Percentiles rank a stretch among this genome's conserved stretches.
These are phyloP conservation scores for Medakamo hakoo DNA, from an alignment of 139 green algal species.

Conservation along the genomic window DNA sequence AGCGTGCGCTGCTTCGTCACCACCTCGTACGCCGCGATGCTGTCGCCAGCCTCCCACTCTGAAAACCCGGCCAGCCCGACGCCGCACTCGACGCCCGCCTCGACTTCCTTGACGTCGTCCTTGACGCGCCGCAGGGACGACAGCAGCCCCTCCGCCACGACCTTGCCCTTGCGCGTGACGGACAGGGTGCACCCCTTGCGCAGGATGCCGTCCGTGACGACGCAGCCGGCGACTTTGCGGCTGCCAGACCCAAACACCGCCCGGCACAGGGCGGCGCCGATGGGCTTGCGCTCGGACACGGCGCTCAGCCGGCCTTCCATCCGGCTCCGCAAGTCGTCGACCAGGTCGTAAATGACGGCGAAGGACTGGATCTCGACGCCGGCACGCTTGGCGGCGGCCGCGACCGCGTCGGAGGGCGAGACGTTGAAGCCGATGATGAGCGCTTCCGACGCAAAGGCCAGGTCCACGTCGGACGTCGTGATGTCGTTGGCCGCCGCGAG, in stretches of 20 bases:
- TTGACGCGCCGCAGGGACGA: slow-evolving; percentile 72
- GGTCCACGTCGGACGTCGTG: slow-evolving; percentile 70
- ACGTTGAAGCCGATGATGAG: slow-evolving; percentile 77
- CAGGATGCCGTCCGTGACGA: slow-evolving; percentile 54
- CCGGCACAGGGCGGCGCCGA: slow-evolving; percentile 59
- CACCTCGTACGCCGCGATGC: slow-evolving; percentile 26
- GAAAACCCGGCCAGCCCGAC: slow-evolving; percentile 45
- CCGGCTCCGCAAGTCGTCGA: slow-evolving; percentile 82
- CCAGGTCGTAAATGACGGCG: slow-evolving; percentile 90
- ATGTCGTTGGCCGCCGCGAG: slow-evolving; percentile 68
- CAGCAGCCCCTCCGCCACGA: slow-evolving; percentile 59
- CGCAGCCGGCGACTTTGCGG: slow-evolving; percentile 61
- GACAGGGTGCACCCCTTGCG: slow-evolving; percentile 15
- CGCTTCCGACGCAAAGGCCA: slow-evolving; percentile 58
- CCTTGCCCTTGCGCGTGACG: slow-evolving; percentile 41
- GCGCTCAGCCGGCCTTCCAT: slow-evolving; percentile 88
- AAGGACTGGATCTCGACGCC: slow-evolving; percentile 50
- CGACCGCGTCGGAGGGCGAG: slow-evolving; percentile 39
- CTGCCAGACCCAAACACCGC: slow-evolving; percentile 72
- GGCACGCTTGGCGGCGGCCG: slow-evolving; percentile 50
- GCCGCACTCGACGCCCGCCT: slow-evolving; percentile 63
- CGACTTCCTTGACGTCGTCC: slow-evolving; percentile 82
- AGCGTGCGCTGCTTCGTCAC: slow-evolving; percentile 22
- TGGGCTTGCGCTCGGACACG: slow-evolving; percentile 51
- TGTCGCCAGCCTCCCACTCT: slow-evolving; percentile 52